Conservation (phyloP, 2,329 filamentous ascomycete species). For the Ophiostoma quercus region DNA sequence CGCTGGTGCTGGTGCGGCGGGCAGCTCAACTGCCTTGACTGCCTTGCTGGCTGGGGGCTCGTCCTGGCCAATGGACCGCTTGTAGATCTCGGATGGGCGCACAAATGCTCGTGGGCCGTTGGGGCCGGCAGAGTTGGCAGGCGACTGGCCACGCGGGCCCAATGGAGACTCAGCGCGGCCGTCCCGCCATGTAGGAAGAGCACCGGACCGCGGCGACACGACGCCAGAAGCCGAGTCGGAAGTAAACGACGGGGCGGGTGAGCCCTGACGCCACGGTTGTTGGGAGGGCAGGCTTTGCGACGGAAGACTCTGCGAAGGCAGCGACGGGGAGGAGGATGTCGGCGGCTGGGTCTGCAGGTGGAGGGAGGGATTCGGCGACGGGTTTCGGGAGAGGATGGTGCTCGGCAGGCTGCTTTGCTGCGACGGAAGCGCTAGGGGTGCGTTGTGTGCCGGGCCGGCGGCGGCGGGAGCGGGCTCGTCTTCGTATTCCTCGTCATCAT, state of each 20-base stretch:
- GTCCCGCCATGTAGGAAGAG: constrained; percentile 35
- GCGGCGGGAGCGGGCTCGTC: neutral
- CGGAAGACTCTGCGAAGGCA: constrained; percentile 20
- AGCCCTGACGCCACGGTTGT: constrained; percentile 20
- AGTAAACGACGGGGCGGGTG: constrained; percentile 26
- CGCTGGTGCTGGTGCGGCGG: constrained; percentile 7
- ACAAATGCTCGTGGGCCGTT: constrained; percentile 52
- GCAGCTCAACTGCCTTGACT: neutral
- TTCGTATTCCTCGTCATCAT: constrained; percentile 50
- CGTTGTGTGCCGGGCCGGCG: constrained; percentile 13
- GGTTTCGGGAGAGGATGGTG: constrained; percentile 24
- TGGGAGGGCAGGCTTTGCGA: constrained; percentile 9
- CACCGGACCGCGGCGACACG: constrained; percentile 22
- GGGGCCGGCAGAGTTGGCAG: constrained; percentile 19
- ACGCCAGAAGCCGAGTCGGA: constrained; percentile 11
- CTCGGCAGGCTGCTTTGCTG: constrained; percentile 16
- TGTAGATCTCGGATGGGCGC: constrained; percentile 72
- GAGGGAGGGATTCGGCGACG: constrained; percentile 27
- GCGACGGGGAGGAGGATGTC: constrained; percentile 22
- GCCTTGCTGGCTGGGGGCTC: constrained; percentile 4
- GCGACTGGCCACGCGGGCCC: constrained; percentile 31
- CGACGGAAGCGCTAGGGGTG: constrained; percentile 19
- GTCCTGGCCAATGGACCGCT: constrained; percentile 43
- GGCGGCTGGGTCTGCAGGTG: constrained; percentile 27
- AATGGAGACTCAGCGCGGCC: constrained; percentile 40